These are phyloP conservation scores for Porodaedalea pini DNA, from an alignment of 1,284 basidiomycete genomes.

Conservation along the genomic window DNA sequence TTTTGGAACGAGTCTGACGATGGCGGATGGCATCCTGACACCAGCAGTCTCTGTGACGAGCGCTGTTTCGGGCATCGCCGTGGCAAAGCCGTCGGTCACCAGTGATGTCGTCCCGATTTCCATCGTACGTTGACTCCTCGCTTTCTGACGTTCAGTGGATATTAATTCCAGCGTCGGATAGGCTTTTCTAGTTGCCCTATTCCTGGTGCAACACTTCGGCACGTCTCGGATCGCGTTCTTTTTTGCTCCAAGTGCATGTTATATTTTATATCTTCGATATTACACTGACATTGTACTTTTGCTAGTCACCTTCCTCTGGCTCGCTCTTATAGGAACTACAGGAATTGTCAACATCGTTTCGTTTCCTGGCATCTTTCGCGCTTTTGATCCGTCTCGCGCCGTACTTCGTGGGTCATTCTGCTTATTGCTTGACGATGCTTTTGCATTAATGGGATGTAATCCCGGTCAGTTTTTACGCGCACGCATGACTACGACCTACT, in stretches of 20 bases:
- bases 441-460: neutral
- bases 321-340: slow-evolving; percentile 45
- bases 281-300: neutral
- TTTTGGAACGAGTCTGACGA: slow-evolving; percentile 49
- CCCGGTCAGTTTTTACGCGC: slow-evolving; percentile 52
- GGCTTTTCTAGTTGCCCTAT: slow-evolving; percentile 57
- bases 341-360: slow-evolving; percentile 57
- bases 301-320: slow-evolving; percentile 56
- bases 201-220: slow-evolving; percentile 57
- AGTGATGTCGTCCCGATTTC: slow-evolving; percentile 53
- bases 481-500: slow-evolving; percentile 59
- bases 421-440: neutral
- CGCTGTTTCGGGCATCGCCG: slow-evolving; percentile 64
- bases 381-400: slow-evolving; percentile 64
- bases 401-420: slow-evolving; percentile 47
- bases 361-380: slow-evolving; percentile 58
- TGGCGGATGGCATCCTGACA: slow-evolving; percentile 60
- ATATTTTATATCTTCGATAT: neutral
- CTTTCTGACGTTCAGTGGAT: neutral
- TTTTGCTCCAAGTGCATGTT: slow-evolving; percentile 50
- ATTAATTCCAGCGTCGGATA: slow-evolving; percentile 22
- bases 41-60: slow-evolving; percentile 69
- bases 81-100: slow-evolving; percentile 48
- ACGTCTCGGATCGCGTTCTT: slow-evolving; percentile 46
- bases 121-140: slow-evolving; percentile 37